phyloP scores from a whole-genome alignment of 1,139 yeast genomes.

The Diutina ranongensis region DNA sequence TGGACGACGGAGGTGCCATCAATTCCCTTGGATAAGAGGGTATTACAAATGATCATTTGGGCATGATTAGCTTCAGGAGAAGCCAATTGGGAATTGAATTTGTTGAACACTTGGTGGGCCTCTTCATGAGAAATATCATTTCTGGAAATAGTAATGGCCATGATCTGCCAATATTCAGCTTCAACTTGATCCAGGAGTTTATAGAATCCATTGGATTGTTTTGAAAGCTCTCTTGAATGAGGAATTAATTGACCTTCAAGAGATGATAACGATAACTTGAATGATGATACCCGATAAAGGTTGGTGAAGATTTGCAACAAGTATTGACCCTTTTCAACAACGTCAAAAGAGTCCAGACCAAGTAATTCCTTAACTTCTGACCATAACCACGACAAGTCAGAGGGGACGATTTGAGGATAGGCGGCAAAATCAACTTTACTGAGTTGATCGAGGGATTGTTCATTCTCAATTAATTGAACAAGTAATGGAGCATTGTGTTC shows the following conservation, averaged over 20 bases:
- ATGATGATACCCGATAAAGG: background rate
- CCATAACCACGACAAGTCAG: conserved; percentile 16
- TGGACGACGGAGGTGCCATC: conserved; percentile 9
- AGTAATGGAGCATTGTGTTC: background rate
- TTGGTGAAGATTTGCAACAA: conserved; percentile 7
- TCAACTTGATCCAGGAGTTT: conserved; percentile 29
- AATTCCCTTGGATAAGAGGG: conserved; percentile 10
- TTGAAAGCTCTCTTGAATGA: conserved; percentile 15
- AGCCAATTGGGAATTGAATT: conserved; percentile 14
- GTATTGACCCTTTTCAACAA: conserved; percentile 11
- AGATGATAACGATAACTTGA: conserved; percentile 1
- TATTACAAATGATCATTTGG: conserved; percentile 13
- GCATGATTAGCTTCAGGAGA: conserved; percentile 17
- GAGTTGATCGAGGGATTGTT: background rate
- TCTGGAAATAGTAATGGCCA: conserved; percentile 9
- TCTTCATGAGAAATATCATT: conserved; percentile 7
- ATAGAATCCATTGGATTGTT: conserved; percentile 25
- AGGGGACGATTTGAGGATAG: conserved; percentile 14
- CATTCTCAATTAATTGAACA: background rate
- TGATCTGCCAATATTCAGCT: conserved; percentile 20
- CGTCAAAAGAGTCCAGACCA: conserved; percentile 26
- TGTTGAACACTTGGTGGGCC: conserved; percentile 12
- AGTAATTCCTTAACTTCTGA: conserved; percentile 15
- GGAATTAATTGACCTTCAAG: conserved; percentile 14
- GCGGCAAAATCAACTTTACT: background rate